A percentile compares a stretch with the other conserved stretches of the same genome.
phyloP scores from a whole-genome alignment of 2,329 filamentous ascomycete species.

The Dothideomycetes sp. region DNA sequence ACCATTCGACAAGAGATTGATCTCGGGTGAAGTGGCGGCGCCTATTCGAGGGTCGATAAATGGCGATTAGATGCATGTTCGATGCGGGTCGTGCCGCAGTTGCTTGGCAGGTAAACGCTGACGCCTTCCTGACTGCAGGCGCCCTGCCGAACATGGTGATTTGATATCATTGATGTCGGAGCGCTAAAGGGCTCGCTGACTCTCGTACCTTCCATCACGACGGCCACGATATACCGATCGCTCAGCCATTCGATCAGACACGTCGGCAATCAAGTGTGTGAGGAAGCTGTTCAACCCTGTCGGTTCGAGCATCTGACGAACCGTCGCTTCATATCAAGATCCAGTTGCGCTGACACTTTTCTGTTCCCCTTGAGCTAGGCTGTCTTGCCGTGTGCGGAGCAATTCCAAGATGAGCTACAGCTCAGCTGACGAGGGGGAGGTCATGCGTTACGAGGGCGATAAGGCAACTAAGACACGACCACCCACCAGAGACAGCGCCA shows the following conservation, averaged over 20 bases:
- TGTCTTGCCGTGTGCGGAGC: not conserved
- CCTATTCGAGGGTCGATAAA: too few relatives aligned
- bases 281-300: not conserved
- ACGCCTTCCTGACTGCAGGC: too few relatives aligned
- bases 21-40: too few relatives aligned
- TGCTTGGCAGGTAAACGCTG: too few relatives aligned
- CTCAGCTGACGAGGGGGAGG: slow-evolving; percentile 75
- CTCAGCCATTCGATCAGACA: not conserved
- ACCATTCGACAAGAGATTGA: too few relatives aligned
- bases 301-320: slow-evolving; percentile 1
- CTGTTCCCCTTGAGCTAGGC: slow-evolving; percentile 5
- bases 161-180: too few relatives aligned
- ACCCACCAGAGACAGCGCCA: slow-evolving; percentile 64
- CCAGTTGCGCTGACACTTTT: slow-evolving; percentile 1
- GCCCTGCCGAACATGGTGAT: too few relatives aligned
- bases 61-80: too few relatives aligned
- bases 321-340: not conserved
- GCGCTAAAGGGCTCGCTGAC: too few relatives aligned
- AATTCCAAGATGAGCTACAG: slow-evolving; percentile 31
- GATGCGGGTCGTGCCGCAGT: too few relatives aligned
- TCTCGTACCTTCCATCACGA: not conserved
- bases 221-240: too few relatives aligned
- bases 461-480: slow-evolving; percentile 73
- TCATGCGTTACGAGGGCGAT: slow-evolving; percentile 61
- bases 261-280: not conserved